Evolutionary conservation across 139 green algal species (phyloP).

Genomic region (Mesotaenium endlicherianum): DNA sequence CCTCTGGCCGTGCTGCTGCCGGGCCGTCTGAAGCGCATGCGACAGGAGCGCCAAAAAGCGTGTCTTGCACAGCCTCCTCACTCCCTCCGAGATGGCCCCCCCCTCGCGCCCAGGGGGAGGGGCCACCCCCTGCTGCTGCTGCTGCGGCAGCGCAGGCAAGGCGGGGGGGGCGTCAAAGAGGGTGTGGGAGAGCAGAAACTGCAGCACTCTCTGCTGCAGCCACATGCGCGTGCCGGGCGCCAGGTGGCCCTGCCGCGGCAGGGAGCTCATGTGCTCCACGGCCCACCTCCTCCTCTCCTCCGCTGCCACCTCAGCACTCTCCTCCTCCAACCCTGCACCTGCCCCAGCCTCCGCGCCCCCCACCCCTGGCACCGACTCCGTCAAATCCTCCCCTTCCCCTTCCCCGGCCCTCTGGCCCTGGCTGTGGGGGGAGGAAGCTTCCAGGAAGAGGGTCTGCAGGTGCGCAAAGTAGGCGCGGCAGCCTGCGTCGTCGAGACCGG

Average conservation of each 20-base stretch:
- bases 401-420: not conserved
- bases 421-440: not conserved
- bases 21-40: too few relatives aligned
- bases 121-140: too few relatives aligned
- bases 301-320: not conserved
- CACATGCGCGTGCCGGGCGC: not conserved
- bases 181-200: not conserved
- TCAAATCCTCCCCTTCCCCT: not conserved
- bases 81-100: too few relatives aligned
- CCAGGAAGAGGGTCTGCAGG: constrained; percentile 6
- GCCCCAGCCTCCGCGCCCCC: not conserved
- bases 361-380: not conserved
- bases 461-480: not conserved
- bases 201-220: not conserved
- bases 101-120: too few relatives aligned
- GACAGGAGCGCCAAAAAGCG: too few relatives aligned
- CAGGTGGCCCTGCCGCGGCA: not conserved
- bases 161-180: not conserved
- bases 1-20: too few relatives aligned
- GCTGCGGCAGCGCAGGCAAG: too few relatives aligned
- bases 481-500: not conserved
- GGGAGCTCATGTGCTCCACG: constrained; percentile 26
- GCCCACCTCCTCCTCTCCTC: constrained; percentile 16
- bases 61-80: too few relatives aligned
- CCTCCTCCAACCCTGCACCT: not conserved